Base-by-base conservation (phyloP, 345 rosid genomes). In the Ceriops zippeliana region DNA sequence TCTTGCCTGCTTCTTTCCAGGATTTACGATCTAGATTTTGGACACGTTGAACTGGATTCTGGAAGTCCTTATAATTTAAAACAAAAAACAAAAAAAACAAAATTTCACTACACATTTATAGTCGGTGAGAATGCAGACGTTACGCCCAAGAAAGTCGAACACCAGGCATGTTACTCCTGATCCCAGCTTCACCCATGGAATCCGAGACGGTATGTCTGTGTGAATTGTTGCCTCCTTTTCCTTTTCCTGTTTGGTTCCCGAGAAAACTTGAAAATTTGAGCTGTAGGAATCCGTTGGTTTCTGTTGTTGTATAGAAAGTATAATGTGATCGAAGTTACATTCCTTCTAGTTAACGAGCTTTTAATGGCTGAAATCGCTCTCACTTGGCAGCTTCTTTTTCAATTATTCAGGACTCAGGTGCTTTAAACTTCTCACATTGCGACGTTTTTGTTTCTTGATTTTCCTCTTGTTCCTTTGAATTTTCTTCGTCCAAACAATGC, bases 81-180 rank as follows among this genome's bases (percentile, higher is more conserved):
- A 7, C 1, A 7, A 24, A 19, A 30, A 11, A 7, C 19, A 22
- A 63, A 22, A 15, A 57, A 1, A 3, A 16, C 19, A 17, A 54
- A 66, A 64, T 46, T 65, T 70, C 64, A 42, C 17, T 42, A 2
- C 19, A 13, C 49, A 42, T 42, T 42, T 42, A 38, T 38, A 84
- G 76, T 67, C 68, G 58, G 69, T 68, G 7, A 65, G 8, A 69
- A 88, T 90, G 98, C 85, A 89, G 76, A 65, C 57, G 37, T 79
- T 80, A 73, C 81, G 76, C 71, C 70, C 58, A 58, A 69, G 67
- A 68, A 80, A 83, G 79, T 71, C 79, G 62, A 69, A 67, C 67
- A 53, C 65, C 62, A 56, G 77, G 5, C 75, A 66, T 5, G 67
- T 65, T 20, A 30, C 64, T 63, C 37, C 78, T 53, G 76, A 79